These are phyloP conservation scores for Thelephora ganbajun DNA, from an alignment of 768 basidiomycete species.

Conservation along the genomic window DNA sequence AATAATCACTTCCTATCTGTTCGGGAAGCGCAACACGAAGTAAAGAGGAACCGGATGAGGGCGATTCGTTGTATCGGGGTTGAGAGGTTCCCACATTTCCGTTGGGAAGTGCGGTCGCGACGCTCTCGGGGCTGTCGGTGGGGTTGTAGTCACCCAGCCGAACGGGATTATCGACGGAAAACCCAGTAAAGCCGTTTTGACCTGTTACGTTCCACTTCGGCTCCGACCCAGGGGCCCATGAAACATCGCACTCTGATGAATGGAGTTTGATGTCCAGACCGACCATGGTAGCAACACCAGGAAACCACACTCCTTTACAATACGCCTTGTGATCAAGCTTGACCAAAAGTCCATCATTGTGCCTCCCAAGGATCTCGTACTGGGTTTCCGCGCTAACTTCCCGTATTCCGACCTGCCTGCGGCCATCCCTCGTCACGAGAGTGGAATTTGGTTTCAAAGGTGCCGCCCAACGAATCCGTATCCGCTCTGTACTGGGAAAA, in stretches of 20 bases:
- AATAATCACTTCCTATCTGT: constrained; percentile 53
- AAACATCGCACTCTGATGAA: constrained; percentile 51
- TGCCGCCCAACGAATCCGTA: constrained; percentile 69
- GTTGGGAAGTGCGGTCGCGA: not conserved
- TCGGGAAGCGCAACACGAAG: constrained; percentile 63
- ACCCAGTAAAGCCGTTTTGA: constrained; percentile 58
- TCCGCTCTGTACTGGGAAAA: constrained; percentile 63
- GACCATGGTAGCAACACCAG: constrained; percentile 69
- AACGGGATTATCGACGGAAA: constrained; percentile 35
- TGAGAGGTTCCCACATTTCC: constrained; percentile 23
- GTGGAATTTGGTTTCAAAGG: constrained; percentile 37
- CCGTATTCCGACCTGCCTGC: constrained; percentile 56
- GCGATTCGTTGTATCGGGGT: constrained; percentile 12
- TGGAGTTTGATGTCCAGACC: constrained; percentile 66
- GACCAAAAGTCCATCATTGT: constrained; percentile 39
- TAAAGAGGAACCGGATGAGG: constrained; percentile 41
- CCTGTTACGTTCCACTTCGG: constrained; percentile 50
- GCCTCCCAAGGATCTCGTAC: constrained; percentile 41
- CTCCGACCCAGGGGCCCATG: constrained; percentile 43
- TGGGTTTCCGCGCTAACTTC: constrained; percentile 56
- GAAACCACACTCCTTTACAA: constrained; percentile 70
- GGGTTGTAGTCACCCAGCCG: constrained; percentile 9
- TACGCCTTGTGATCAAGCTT: constrained; percentile 56
- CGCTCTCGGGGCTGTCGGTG: not conserved
- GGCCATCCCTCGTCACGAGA: constrained; percentile 30